Percentiles rank a stretch among this genome's conserved stretches.
phyloP scores from a whole-genome alignment of 2,329 filamentous ascomycete species.

The Proliferodiscus dingleyae region DNA sequence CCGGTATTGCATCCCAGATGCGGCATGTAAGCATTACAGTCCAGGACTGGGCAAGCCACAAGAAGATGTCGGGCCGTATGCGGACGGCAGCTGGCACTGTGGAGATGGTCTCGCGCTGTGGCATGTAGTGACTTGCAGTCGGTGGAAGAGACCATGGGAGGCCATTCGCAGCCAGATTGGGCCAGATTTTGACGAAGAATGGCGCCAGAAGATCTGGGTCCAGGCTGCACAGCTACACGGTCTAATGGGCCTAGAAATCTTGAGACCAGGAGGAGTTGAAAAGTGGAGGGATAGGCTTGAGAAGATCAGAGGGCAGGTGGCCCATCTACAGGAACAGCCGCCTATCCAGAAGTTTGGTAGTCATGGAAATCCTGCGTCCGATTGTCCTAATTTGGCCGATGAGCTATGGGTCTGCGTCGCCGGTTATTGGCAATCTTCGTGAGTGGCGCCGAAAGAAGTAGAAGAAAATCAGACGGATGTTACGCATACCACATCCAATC shows the following conservation, averaged over 20 bases:
- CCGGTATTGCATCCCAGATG: conserved; percentile 5
- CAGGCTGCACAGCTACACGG: conserved; percentile 6
- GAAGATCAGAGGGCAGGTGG: not conserved
- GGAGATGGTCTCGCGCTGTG: conserved; percentile 4
- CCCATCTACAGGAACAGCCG: not conserved
- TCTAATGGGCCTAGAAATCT: conserved; percentile 4
- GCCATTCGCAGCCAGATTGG: not conserved
- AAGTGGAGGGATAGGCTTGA: not conserved
- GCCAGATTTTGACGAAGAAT: conserved; percentile 6
- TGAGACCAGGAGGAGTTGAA: not conserved
- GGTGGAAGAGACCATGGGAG: conserved; percentile 4
- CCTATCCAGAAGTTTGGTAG: not conserved
- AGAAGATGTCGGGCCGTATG: not conserved
- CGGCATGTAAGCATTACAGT: not conserved
- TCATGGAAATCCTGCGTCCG: not conserved
- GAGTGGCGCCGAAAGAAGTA: too few relatives aligned
- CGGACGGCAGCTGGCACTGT: not conserved
- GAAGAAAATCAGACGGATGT: too few relatives aligned
- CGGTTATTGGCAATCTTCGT: not conserved
- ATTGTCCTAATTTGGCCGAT: conserved; percentile 1
- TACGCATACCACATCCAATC: too few relatives aligned
- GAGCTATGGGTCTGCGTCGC: not conserved
- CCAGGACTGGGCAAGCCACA: not conserved
- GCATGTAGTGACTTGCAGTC: not conserved
- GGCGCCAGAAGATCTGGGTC: conserved; percentile 9